Evolutionary conservation across 1,139 yeast species (phyloP), one percentile per base, ranked within the genome.

Genomic region (Petasospora rhodanensis): DNA sequence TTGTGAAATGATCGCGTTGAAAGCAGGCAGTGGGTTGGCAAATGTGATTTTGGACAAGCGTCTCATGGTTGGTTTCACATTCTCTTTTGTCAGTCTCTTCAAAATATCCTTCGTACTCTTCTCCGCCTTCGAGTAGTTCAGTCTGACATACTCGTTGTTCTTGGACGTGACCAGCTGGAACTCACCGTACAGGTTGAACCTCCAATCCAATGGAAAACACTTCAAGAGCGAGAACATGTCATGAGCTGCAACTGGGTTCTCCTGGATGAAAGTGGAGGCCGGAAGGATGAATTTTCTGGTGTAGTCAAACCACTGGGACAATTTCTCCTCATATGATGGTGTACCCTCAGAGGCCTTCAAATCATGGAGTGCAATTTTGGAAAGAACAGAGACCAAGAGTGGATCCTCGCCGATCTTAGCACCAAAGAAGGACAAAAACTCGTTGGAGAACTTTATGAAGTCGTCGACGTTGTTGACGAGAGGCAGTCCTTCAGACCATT

Each of bases 131-230:
- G 76, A 73, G 32, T 76, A 75, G 8, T 84, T 79, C 27, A 79
- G 63, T 45, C 79, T 80, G 6, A 86, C 66, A 14, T 66, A 66
- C 0, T 77, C 68, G 32, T 73, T 68, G 41, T 70, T 73, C 48
- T 79, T 80, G 4, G 66, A 57, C 15, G 63, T 49, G 18, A 75
- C 73, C 8, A 70, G 63, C n/a, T 73, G 70, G 59, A 87, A 70
- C 47, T 89, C 97, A 27, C 95, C 94, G 55, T 91, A 93, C 17
- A 91, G 60, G 36, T 82, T 76, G 56, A 76, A 91, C 31, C 98
- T 68, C 37, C 70, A 72, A 39, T 80, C 82, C 23, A 74, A 55
- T 1, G 85, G 64, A 49, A 71, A 86, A 25, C 55, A 49, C 11
- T 67, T 57, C 41, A 91, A 55, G 2, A 87, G 52, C 6, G 63